Evolutionary conservation across 345 rosid species (phyloP), one percentile per base, ranked within the genome.

Genomic region (Boechera divaricarpa): DNA sequence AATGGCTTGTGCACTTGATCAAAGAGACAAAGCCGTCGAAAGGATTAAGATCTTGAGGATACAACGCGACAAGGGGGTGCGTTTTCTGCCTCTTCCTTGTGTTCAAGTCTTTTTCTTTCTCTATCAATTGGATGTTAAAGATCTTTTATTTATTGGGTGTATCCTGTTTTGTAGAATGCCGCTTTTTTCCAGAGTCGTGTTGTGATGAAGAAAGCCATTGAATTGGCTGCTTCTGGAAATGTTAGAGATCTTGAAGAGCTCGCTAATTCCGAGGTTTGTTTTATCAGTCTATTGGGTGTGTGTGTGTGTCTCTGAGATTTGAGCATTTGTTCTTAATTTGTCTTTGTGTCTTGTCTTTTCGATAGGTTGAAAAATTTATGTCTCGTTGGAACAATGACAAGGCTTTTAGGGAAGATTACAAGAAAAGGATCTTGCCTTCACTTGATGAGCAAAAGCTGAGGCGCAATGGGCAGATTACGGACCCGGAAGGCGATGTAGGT

Each of bases 331-430:
- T 68, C 70, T 78, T 36, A 77, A 44, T 57, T 57, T 73, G 41
- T 52, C 42, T 62, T 9, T 48, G 31, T 58, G 53, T 59, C 48
- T 47, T 51, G 53, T 33, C 42, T 63, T 75, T 52, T 74, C 60
- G 29, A 45, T 79, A 93, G 98, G 85, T 81, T 55, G 97, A 88
- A 45, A 87, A 87, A 41, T 91, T 88, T 83, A 87, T 91, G 86
- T 83, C 81, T 72, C 86, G 77, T 38, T 93, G 98, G 95, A 77
- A 70, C 61, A 72, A 45, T 29, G 78, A 79, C 70, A 89, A 91
- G 75, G 82, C 84, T 61, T 85, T 89, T 77, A 85, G 98, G 85
- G 92, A 92, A 3, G 97, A 92, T 77, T 95, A 92, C n/a, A 83
- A 86, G 84, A 89, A 87, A 76, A 81, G 97, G 79, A 69, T 89